Conservation (phyloP, 2,329 filamentous ascomycete genomes). For the Fusarium sp. region DNA sequence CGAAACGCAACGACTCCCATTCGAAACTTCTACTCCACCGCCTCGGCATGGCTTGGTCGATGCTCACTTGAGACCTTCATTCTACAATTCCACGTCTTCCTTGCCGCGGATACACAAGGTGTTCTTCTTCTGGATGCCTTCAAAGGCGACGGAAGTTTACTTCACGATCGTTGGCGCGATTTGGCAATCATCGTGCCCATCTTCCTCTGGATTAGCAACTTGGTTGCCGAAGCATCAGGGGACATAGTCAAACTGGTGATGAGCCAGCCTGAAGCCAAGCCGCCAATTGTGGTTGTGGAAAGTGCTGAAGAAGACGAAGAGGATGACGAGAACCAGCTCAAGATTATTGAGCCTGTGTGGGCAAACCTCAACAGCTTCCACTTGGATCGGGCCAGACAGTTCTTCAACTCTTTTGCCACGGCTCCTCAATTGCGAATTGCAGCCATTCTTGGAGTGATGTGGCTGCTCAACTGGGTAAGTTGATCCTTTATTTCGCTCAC, state of each 20-base stretch:
- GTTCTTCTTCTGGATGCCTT: constrained; percentile 57
- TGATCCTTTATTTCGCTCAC: accelerated
- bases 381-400: constrained; percentile 13
- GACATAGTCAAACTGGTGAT: constrained; percentile 47
- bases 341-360: constrained; percentile 44
- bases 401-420: constrained; percentile 9
- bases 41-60: constrained; percentile 66
- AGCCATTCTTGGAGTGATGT: constrained; percentile 40
- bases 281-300: background rate
- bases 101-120: constrained; percentile 70
- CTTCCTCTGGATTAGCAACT: constrained; percentile 51
- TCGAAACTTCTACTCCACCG: constrained; percentile 54
- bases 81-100: constrained; percentile 73
- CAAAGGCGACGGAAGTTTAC: constrained; percentile 44
- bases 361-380: constrained; percentile 20
- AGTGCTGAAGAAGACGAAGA: constrained; percentile 17
- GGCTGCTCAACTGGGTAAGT: constrained; percentile 48
- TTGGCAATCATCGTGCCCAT: constrained; percentile 47
- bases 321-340: constrained; percentile 38
- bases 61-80: constrained; percentile 73
- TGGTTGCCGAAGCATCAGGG: constrained; percentile 46
- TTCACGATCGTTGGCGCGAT: constrained; percentile 48
- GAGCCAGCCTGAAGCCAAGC: constrained; percentile 25
- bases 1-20: constrained; percentile 59
- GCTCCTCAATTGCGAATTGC: constrained; percentile 33